Evolutionary conservation across 139 green algal species (phyloP).

Genomic region (Chlorokybus atmophyticus): DNA sequence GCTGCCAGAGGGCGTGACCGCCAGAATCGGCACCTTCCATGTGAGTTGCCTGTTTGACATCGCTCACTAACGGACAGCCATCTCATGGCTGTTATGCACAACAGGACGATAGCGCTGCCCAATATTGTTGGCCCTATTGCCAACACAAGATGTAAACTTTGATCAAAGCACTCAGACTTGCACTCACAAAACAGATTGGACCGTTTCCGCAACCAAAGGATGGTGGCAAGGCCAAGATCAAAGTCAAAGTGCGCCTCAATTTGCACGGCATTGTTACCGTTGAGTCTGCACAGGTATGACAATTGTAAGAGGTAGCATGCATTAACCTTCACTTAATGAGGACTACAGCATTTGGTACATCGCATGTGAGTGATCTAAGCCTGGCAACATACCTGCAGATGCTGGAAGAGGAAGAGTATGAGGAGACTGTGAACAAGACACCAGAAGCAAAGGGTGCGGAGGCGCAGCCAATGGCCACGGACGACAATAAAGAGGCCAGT

Average conservation of each 20-base stretch:
- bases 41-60: slow-evolving; percentile 7
- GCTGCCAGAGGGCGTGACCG: slow-evolving; percentile 34
- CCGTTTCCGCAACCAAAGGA: slow-evolving; percentile 13
- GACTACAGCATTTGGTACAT: no score
- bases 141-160: no score
- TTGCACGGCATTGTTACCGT: slow-evolving; percentile 72
- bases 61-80: no score
- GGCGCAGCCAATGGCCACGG: slow-evolving; percentile 16
- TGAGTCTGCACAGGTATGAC: slow-evolving; percentile 47
- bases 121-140: no score
- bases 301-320: neutral
- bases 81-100: no score
- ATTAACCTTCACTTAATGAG: no score
- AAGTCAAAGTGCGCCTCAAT: slow-evolving; percentile 75
- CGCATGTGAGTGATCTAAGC: neutral
- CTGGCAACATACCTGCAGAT: slow-evolving; percentile 18
- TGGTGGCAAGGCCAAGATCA: slow-evolving; percentile 66
- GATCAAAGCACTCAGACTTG: no score
- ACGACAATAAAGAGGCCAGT: slow-evolving; percentile 27
- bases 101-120: no score
- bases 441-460: neutral
- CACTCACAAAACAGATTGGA: no score
- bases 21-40: slow-evolving; percentile 34
- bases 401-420: slow-evolving; percentile 71
- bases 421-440: slow-evolving; percentile 30